Evolutionary conservation across 2,329 filamentous ascomycete genomes (phyloP).

Genomic region (Bipolaris sorokiniana): DNA sequence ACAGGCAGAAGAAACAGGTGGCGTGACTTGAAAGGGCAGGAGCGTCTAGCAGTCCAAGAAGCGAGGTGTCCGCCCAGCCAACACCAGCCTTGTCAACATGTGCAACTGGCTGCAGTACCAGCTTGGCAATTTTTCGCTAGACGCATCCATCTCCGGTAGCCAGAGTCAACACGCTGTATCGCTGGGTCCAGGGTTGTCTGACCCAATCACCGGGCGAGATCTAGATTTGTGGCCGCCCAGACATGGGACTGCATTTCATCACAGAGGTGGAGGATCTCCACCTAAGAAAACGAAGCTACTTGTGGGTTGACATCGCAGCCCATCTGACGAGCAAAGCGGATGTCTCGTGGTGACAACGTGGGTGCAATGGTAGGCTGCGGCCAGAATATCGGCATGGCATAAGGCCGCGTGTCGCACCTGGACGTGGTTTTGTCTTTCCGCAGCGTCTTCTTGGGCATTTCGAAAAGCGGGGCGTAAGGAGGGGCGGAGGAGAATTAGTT

Average conservation of each 20-base stretch:
- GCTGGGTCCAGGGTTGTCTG: conserved; percentile 5
- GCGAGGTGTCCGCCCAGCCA: not conserved
- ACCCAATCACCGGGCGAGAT: not conserved
- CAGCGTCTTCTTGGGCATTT: conserved; percentile 2
- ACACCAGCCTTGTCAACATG: not conserved
- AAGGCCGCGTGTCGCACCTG: not conserved
- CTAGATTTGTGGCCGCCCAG: not conserved
- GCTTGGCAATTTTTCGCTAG: conserved; percentile 4
- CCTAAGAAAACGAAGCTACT: not conserved
- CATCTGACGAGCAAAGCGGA: not conserved
- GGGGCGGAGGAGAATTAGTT: not conserved
- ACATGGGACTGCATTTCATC: not conserved
- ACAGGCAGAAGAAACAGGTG: not conserved
- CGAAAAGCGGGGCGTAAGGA: conserved; percentile 7
- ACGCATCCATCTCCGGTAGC: conserved; percentile 21
- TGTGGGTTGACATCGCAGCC: not conserved
- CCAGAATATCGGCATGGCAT: not conserved
- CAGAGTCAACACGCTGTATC: not conserved
- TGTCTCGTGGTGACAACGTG: conserved; percentile 4
- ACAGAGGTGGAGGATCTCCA: not conserved
- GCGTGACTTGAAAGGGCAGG: conserved; percentile 1
- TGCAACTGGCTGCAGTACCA: not conserved
- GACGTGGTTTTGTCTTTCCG: not conserved
- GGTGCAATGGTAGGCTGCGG: conserved; percentile 7
- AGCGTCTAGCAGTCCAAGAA: not conserved